Evolutionary conservation across 2,329 filamentous ascomycete genomes (phyloP).

Genomic region (Stemphylium lycopersici): DNA sequence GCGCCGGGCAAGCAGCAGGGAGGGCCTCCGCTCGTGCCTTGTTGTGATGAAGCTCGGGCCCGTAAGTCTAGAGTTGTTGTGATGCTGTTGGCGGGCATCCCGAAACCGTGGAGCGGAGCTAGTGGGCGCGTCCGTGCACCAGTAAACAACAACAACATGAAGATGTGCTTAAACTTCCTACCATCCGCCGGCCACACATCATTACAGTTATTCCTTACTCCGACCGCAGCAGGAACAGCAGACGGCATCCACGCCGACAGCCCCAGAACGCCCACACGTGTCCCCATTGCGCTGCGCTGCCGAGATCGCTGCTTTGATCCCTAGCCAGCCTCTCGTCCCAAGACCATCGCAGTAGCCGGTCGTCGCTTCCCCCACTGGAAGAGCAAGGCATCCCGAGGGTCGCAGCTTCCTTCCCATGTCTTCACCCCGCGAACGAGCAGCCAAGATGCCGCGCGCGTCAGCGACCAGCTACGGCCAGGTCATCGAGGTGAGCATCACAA

Average conservation of each 20-base stretch:
- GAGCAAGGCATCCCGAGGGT: constrained; percentile 9
- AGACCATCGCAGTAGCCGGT: constrained; percentile 11
- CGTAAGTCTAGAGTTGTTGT: constrained; percentile 31
- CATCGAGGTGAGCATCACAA: constrained; percentile 81
- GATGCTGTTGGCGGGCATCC: constrained; percentile 28
- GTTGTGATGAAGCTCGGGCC: constrained; percentile 28
- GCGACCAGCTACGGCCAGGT: constrained; percentile 76
- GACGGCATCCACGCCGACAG: constrained; percentile 27
- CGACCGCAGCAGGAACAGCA: constrained; percentile 24
- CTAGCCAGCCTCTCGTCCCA: constrained; percentile 16
- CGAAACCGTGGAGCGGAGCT: constrained; percentile 31
- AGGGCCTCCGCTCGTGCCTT: constrained; percentile 16
- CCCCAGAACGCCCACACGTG: constrained; percentile 17
- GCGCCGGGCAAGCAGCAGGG: constrained; percentile 7
- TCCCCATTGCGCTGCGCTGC: constrained; percentile 20
- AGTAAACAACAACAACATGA: constrained; percentile 35
- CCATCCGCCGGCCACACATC: constrained; percentile 42
- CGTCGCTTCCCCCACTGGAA: constrained; percentile 19
- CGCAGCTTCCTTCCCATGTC: constrained; percentile 31
- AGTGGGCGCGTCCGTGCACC: constrained; percentile 18
- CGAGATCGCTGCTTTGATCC: constrained; percentile 25
- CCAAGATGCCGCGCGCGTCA: constrained; percentile 40
- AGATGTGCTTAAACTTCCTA: constrained; percentile 35
- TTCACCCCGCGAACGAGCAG: constrained; percentile 35
- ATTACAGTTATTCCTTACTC: constrained; percentile 46